These are phyloP conservation scores for Orbilia blumenaviensis DNA, from an alignment of 2,329 filamentous ascomycete species.

Conservation along the genomic window DNA sequence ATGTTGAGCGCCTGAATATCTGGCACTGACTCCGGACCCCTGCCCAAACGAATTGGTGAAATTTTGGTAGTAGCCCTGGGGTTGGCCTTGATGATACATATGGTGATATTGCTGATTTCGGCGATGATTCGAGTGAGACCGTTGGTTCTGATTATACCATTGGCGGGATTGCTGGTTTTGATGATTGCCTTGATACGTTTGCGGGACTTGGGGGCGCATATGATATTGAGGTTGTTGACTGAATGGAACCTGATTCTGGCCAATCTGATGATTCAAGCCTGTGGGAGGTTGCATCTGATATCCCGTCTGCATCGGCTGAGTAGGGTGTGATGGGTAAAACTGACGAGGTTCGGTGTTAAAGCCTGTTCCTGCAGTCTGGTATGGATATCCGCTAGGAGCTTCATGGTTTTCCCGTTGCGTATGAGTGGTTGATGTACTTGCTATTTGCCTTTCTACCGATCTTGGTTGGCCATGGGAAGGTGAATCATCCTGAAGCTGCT, in stretches of 20 bases:
- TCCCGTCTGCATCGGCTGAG: constrained; percentile 1
- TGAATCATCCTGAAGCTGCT: neutral
- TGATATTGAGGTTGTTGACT: constrained; percentile 3
- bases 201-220: neutral
- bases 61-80: constrained; percentile 3
- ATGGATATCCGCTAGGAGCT: neutral
- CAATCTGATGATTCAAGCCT: neutral
- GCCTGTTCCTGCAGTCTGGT: neutral
- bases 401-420: constrained; percentile 9
- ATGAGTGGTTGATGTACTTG: neutral
- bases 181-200: neutral
- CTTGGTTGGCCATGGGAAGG: neutral
- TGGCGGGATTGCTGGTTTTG: neutral
- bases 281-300: neutral
- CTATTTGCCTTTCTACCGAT: neutral
- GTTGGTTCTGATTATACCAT: neutral
- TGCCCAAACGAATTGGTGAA: neutral
- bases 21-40: neutral
- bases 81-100: neutral
- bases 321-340: neutral
- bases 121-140: neutral
- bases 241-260: neutral
- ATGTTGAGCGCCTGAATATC: neutral
- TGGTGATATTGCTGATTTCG: neutral
- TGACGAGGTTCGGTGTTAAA: neutral